Evolutionary conservation across 2,329 filamentous ascomycete genomes (phyloP).

Genomic region (Sphaceloma murrayae): DNA sequence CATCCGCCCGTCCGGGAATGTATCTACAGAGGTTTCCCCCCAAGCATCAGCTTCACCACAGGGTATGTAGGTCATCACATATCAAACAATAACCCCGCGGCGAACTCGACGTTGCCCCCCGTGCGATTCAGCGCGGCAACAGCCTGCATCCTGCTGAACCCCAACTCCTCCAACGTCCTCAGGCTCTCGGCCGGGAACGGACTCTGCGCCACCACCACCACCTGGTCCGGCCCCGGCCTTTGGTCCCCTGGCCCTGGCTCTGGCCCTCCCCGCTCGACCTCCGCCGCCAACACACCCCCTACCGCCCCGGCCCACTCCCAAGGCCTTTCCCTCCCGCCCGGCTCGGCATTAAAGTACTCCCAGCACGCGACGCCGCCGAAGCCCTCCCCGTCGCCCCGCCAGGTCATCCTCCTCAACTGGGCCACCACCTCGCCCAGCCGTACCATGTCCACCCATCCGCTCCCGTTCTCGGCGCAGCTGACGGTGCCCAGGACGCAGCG

Average conservation of each 20-base stretch:
- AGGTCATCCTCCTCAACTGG: conserved; percentile 45
- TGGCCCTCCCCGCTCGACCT: conserved; percentile 23
- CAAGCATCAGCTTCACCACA: too few relatives aligned
- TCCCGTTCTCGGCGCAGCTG: conserved; percentile 66
- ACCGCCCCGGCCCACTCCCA: conserved; percentile 65
- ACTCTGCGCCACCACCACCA: conserved; percentile 28
- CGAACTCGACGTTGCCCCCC: conserved; percentile 41
- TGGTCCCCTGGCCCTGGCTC: conserved; percentile 1
- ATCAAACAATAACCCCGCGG: conserved; percentile 40
- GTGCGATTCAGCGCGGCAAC: conserved; percentile 40
- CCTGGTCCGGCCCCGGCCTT: conserved; percentile 12
- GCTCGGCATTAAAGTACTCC: conserved; percentile 84
- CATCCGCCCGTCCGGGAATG: too few relatives aligned
- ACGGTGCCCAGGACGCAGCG: conserved; percentile 74
- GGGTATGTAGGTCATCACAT: too few relatives aligned
- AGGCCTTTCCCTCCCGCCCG: conserved; percentile 52
- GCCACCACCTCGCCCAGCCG: conserved; percentile 49
- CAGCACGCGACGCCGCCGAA: conserved; percentile 91
- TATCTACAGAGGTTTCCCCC: too few relatives aligned
- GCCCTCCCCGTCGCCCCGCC: conserved; percentile 35
- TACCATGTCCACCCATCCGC: conserved; percentile 50
- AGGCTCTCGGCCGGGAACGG: conserved; percentile 36
- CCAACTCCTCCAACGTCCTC: conserved; percentile 36
- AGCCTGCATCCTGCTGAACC: conserved; percentile 39
- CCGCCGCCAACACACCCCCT: conserved; percentile 30